A percentile compares a stretch with the other conserved stretches of the same genome.
phyloP scores from a whole-genome alignment of 202 grass and related monocot species.

The Setaria italica region DNA sequence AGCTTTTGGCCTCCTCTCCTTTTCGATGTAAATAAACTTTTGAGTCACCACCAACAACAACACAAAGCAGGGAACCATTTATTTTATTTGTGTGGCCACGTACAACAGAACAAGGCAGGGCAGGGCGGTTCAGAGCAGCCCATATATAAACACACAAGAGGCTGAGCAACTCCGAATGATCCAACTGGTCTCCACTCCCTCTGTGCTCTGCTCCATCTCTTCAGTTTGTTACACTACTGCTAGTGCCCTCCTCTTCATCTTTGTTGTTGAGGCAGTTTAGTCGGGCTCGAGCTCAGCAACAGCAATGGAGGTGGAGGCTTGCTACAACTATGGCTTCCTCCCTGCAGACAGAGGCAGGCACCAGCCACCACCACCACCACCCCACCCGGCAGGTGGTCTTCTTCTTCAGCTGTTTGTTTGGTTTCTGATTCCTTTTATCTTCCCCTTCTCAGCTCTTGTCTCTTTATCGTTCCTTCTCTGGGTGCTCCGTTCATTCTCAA shows the following conservation, averaged over 20 bases:
- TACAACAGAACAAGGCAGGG: constrained; percentile 19
- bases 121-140: not conserved
- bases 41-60: constrained; percentile 46
- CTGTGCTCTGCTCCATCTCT: constrained; percentile 17
- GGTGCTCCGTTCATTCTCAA: constrained; percentile 1
- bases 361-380: constrained; percentile 44
- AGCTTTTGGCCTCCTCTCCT: constrained; percentile 16
- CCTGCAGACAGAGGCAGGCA: constrained; percentile 45
- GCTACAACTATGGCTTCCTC: constrained; percentile 51
- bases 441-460: not conserved
- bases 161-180: constrained; percentile 29
- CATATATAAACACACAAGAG: constrained; percentile 33
- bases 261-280: not conserved
- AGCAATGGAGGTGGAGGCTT: constrained; percentile 56
- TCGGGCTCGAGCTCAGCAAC: constrained; percentile 4
- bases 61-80: not conserved
- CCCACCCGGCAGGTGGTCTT: constrained; percentile 43
- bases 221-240: not conserved
- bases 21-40: constrained; percentile 19
- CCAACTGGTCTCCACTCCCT: constrained; percentile 37
- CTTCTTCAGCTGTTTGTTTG: not conserved
- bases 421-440: constrained; percentile 7
- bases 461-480: not conserved
- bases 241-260: not conserved
- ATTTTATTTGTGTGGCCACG: constrained; percentile 21